Evolutionary conservation across 768 basidiomycete genomes (phyloP).

Genomic region (Pisolithus tinctorius): DNA sequence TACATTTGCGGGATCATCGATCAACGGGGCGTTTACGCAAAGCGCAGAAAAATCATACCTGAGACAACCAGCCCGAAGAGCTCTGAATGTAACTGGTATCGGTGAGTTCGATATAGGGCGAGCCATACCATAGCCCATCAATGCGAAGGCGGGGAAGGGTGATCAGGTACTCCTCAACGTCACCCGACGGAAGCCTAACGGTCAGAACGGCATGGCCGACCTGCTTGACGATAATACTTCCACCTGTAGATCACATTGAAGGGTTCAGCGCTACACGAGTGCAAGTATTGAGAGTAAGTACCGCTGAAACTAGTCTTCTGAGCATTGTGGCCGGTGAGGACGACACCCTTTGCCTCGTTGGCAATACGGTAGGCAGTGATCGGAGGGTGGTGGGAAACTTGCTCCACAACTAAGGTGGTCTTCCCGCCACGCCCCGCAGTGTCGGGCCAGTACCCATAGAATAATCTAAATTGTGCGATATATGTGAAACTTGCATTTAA

Average conservation of each 20-base stretch:
- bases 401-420: slow-evolving; percentile 82
- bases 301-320: slow-evolving; percentile 94
- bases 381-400: slow-evolving; percentile 94
- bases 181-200: slow-evolving; percentile 50
- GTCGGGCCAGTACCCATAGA: slow-evolving; percentile 88
- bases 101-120: slow-evolving; percentile 86
- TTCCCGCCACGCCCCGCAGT: slow-evolving; percentile 58
- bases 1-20: slow-evolving; percentile 33
- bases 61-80: slow-evolving; percentile 53
- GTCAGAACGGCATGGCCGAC: slow-evolving; percentile 88
- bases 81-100: slow-evolving; percentile 76
- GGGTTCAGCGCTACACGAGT: neutral
- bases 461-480: slow-evolving; percentile 43
- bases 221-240: slow-evolving; percentile 84
- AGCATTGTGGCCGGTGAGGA: slow-evolving; percentile 81
- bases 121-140: slow-evolving; percentile 88
- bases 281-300: slow-evolving; percentile 20
- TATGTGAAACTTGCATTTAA: neutral
- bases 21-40: neutral
- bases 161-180: slow-evolving; percentile 72
- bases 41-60: slow-evolving; percentile 27
- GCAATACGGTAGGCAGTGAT: slow-evolving; percentile 84
- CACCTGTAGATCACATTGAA: slow-evolving; percentile 32
- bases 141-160: slow-evolving; percentile 90
- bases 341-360: slow-evolving; percentile 70